Conservation (phyloP, 306 rosid genomes). For the Cotoneaster glaucophyllus region DNA sequence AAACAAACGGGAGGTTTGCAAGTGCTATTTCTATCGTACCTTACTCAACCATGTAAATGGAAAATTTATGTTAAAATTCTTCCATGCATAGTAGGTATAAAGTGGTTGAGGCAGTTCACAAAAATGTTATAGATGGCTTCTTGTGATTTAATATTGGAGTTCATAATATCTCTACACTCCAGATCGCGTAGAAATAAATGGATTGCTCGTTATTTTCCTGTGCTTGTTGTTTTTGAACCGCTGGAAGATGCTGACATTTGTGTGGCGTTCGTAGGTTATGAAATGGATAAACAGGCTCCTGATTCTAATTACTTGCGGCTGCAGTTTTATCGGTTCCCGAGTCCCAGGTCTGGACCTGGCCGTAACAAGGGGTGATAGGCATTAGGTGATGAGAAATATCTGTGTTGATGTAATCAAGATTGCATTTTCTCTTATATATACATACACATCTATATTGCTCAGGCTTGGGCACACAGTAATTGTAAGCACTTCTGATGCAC, state of each 20-base stretch:
- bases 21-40: neutral
- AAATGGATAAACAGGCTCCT: constrained; percentile 57
- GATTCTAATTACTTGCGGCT: constrained; percentile 69
- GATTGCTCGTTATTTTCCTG: neutral
- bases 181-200: neutral
- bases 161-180: neutral
- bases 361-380: constrained; percentile 39
- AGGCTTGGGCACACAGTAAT: constrained; percentile 8
- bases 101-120: neutral
- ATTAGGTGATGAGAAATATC: constrained; percentile 9
- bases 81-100: neutral
- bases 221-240: neutral
- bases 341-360: constrained; percentile 63
- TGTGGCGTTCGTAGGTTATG: constrained; percentile 50
- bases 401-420: constrained; percentile 21
- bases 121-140: neutral
- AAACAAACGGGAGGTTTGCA: no score
- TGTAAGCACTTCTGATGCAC: constrained; percentile 25
- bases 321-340: constrained; percentile 81
- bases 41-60: neutral
- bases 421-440: neutral
- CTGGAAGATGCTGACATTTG: constrained; percentile 24
- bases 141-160: neutral
- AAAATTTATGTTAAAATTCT: neutral
- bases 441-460: neutral